Conservation (phyloP, 164 flowering plant genomes). For the Umbellularia californica region DNA sequence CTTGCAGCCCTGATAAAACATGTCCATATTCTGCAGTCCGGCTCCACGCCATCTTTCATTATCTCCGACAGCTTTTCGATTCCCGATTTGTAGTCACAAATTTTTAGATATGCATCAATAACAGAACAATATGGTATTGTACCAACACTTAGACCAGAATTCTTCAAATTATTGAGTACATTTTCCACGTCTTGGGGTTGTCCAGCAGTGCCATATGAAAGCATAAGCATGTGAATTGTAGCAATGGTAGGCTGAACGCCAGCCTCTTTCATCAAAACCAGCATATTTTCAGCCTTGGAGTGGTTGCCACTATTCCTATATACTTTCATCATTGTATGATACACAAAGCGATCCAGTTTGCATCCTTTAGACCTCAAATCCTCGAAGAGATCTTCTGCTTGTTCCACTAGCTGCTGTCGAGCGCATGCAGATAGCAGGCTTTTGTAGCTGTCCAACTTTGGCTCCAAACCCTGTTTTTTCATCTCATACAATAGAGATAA, state of each 20-base stretch:
- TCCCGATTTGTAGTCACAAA: conserved; percentile 60
- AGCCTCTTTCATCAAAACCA: conserved; percentile 67
- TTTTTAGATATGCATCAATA: conserved; percentile 82
- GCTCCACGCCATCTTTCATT: conserved; percentile 69
- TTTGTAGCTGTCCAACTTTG: conserved; percentile 74
- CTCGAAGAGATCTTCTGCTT: conserved; percentile 80
- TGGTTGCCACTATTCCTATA: conserved; percentile 60
- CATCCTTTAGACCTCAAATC: conserved; percentile 48
- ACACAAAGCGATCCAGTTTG: conserved; percentile 78
- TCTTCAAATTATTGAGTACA: conserved; percentile 61
- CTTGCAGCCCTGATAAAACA: conserved; percentile 93
- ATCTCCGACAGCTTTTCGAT: conserved; percentile 72
- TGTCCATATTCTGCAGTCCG: conserved; percentile 94
- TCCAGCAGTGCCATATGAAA: conserved; percentile 82
- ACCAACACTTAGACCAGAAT: conserved; percentile 34
- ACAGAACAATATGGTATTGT: conserved; percentile 83
- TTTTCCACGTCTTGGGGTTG: conserved; percentile 80
- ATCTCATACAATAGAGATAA: conserved; percentile 65
- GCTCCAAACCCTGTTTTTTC: conserved; percentile 57
- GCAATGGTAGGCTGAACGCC: conserved; percentile 80
- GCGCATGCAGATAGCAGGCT: conserved; percentile 81
- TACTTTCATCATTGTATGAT: conserved; percentile 93
- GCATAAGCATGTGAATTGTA: conserved; percentile 96
- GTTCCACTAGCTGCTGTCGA: conserved; percentile 53
- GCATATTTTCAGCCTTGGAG: conserved; percentile 65